Percentiles rank a stretch among this genome's conserved stretches.
These are phyloP conservation scores for Phytophthora sp. DNA, from an alignment of 352 stramenopile species.

Conservation along the genomic window DNA sequence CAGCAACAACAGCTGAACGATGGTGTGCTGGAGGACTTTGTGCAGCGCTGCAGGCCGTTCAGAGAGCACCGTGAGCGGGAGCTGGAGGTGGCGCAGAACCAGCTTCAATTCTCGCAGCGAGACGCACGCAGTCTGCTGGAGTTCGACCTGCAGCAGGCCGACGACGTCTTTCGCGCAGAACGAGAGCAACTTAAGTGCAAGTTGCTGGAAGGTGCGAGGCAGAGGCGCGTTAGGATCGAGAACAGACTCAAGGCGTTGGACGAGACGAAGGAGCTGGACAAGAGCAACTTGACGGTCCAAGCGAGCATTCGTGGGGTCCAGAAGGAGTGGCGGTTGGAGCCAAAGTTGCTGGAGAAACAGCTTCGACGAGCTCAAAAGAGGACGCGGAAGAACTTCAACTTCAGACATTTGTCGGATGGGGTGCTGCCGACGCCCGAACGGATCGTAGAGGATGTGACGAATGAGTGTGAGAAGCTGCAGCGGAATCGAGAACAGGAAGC, in stretches of 20 bases:
- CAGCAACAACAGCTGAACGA: constrained; percentile 56
- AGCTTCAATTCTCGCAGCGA: constrained; percentile 54
- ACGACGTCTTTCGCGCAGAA: constrained; percentile 57
- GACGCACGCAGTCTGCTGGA: constrained; percentile 70
- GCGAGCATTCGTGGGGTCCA: neutral
- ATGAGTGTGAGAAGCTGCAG: constrained; percentile 31
- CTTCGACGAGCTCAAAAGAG: constrained; percentile 32
- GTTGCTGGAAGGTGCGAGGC: constrained; percentile 43
- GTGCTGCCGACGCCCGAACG: constrained; percentile 44
- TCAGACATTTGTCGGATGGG: constrained; percentile 56
- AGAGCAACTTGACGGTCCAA: constrained; percentile 23
- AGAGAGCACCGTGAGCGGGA: constrained; percentile 56
- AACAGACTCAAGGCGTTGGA: constrained; percentile 69
- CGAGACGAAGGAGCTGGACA: constrained; percentile 43
- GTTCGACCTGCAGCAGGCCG: constrained; percentile 78
- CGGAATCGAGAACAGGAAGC: constrained; percentile 27
- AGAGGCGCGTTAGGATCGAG: constrained; percentile 59
- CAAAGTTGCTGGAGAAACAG: constrained; percentile 30
- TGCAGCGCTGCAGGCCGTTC: constrained; percentile 65
- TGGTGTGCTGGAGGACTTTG: constrained; percentile 66
- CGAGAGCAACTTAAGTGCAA: constrained; percentile 57
- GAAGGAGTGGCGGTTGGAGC: constrained; percentile 6
- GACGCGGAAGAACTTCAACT: constrained; percentile 56
- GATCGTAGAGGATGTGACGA: constrained; percentile 49
- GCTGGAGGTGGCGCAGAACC: constrained; percentile 53